Base-by-base conservation (phyloP, 495 filamentous ascomycete species). In the Cercophora scortea region DNA sequence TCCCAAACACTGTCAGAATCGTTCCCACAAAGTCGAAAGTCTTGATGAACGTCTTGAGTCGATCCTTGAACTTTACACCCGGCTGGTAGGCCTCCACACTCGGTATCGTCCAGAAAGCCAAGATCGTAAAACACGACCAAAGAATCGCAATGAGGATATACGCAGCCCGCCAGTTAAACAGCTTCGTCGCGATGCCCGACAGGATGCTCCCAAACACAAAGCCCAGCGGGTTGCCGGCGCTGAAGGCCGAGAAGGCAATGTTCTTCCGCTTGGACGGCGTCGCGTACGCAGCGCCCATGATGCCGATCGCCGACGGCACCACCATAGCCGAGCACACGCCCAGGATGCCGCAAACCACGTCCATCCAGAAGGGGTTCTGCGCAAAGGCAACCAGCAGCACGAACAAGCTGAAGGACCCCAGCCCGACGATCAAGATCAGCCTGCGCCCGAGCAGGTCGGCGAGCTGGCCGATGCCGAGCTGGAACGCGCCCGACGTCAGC, bases 391-490 rank as follows among this genome's bases (percentile, higher is more conserved):
- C 74, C 5, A 79, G 67, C 33, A 87, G 65, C 4, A 70, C 63
- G 38, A 81, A 75, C 39, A 79, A 62, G 8, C 76, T 69, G 56
- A 84, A 87, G 17, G 78, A 72, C 7, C 67, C 76, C 77, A 88
- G 82, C 46, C 78, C 78, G 35, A 72, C 69, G 19, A 85, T 76
- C 59, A 87, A 86, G 49, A 85, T 70, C 0, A 64, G 49, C 56
- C 79, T 80, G 8, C 84, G 79, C 38, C 84, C 85, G 45, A 87
- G 80, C 48, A 85, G 70, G 60, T 89, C 85, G 7, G 85, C 81
- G 6, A 86, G 55, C 60, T 83, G 82, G 18, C 83, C 84, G 47
- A 88, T 81, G 55, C 80, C 79, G 9, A 89, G 71, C 42, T 88
- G 74, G 56, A 88, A 81, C 5, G 85, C 76, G 15, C 85, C 85